These are phyloP conservation scores for Friedmanniomyces simplex DNA, from an alignment of 495 filamentous ascomycete species.

Conservation along the genomic window DNA sequence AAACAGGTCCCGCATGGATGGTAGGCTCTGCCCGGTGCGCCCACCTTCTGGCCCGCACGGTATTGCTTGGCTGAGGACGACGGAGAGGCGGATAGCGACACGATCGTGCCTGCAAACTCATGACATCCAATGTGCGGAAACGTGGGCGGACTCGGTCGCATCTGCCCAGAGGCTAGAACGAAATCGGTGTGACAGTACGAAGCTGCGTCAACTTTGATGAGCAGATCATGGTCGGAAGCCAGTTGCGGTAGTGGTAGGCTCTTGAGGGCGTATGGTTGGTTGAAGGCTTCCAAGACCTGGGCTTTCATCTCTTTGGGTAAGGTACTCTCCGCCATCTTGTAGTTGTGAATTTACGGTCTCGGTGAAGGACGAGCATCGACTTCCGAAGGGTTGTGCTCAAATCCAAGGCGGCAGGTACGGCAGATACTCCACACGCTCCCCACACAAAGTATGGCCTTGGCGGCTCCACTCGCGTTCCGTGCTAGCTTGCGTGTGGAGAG, in stretches of 20 bases:
- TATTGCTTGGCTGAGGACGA: constrained; percentile 30
- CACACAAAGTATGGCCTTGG: no score
- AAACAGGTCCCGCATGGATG: constrained; percentile 39
- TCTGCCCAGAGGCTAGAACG: constrained; percentile 37
- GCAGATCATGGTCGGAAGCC: constrained; percentile 40
- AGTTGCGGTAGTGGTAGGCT: constrained; percentile 37
- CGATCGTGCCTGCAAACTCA: constrained; percentile 47
- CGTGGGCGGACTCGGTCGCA: constrained; percentile 27
- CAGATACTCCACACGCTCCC: background rate
- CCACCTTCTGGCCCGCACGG: constrained; percentile 37
- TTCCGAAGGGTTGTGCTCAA: no score
- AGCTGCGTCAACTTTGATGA: constrained; percentile 46
- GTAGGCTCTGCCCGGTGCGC: constrained; percentile 36
- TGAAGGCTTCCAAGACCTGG: constrained; percentile 30
- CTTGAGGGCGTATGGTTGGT: constrained; percentile 40
- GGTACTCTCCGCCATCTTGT: background rate
- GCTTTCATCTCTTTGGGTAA: constrained; percentile 15
- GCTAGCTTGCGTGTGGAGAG: background rate
- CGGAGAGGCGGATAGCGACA: constrained; percentile 31
- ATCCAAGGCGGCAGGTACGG: no score
- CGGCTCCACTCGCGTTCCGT: no score
- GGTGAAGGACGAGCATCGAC: no score
- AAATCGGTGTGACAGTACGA: constrained; percentile 51
- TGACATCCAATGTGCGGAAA: constrained; percentile 46
- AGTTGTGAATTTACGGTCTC: background rate